phyloP scores from a whole-genome alignment of 148 eudicot genomes.

The Vaccinium macrocarpon region DNA sequence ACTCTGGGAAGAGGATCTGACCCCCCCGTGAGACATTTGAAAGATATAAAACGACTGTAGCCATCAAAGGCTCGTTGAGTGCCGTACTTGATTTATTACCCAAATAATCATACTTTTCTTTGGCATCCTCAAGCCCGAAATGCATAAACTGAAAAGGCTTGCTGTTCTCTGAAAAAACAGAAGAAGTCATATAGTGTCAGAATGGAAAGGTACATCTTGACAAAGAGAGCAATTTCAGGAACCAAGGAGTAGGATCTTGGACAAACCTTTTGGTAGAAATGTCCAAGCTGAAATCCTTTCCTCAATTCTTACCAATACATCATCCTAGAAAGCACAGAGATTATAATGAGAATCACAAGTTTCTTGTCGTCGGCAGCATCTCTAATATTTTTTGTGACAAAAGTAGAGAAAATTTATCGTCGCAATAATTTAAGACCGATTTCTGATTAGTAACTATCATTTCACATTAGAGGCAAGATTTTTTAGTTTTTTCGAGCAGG shows the following conservation, averaged over 20 bases:
- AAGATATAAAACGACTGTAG: slow-evolving; percentile 80
- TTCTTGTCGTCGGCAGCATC: background rate
- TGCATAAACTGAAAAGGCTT: slow-evolving; percentile 48
- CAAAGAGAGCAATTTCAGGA: background rate
- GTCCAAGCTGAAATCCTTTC: slow-evolving; percentile 89
- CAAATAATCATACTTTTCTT: slow-evolving; percentile 44
- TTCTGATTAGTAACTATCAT: background rate
- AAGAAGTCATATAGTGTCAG: background rate
- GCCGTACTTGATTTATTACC: slow-evolving; percentile 40
- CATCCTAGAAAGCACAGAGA: slow-evolving; percentile 45
- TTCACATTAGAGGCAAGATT: background rate
- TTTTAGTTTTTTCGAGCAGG: background rate
- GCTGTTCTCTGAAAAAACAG: slow-evolving; percentile 48
- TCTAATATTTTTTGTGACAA: background rate
- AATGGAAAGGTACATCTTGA: slow-evolving; percentile 12
- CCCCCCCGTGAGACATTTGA: slow-evolving; percentile 74
- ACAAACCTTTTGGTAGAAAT: slow-evolving; percentile 78
- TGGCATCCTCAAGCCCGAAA: slow-evolving; percentile 47
- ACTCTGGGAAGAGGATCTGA: slow-evolving; percentile 74
- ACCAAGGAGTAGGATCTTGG: slow-evolving; percentile 5
- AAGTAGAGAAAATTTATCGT: background rate
- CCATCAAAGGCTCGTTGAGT: slow-evolving; percentile 56
- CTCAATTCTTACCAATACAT: slow-evolving; percentile 50
- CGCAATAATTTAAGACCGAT: background rate
- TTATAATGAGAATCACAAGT: background rate